Percentiles rank a stretch among this genome's conserved stretches.
These are phyloP conservation scores for Penicillium fimorum DNA, from an alignment of 495 filamentous ascomycete species.

Conservation along the genomic window DNA sequence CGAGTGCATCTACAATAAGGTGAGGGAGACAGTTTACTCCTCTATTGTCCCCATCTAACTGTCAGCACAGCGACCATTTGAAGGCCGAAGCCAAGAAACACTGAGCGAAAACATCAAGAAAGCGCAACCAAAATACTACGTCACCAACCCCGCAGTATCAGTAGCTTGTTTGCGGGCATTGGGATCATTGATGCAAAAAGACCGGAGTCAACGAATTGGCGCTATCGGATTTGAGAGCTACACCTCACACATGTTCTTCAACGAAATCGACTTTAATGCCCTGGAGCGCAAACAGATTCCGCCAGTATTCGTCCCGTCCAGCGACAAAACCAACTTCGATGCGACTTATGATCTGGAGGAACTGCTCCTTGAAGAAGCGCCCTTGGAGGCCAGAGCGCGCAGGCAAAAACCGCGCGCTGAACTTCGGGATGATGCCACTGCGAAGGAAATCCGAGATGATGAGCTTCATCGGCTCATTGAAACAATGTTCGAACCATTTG, in stretches of 20 bases:
- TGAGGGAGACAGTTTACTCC: constrained; percentile 32
- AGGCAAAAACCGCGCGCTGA: constrained; percentile 90
- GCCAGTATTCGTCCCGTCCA: constrained; percentile 86
- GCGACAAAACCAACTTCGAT: constrained; percentile 98
- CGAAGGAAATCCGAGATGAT: constrained; percentile 91
- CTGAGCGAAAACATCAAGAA: constrained; percentile 79
- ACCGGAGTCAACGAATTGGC: constrained; percentile 78
- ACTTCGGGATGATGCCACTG: constrained; percentile 89
- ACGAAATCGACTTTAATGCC: constrained; percentile 77
- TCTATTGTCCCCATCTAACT: not conserved
- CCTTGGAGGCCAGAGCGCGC: constrained; percentile 86
- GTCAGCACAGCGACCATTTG: constrained; percentile 72
- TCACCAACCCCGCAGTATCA: constrained; percentile 86
- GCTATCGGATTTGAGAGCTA: constrained; percentile 75
- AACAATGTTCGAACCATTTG: constrained; percentile 90
- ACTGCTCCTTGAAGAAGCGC: constrained; percentile 89
- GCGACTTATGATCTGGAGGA: constrained; percentile 98
- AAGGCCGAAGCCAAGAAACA: constrained; percentile 77
- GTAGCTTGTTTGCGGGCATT: constrained; percentile 84
- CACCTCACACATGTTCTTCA: constrained; percentile 84
- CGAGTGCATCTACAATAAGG: constrained; percentile 99
- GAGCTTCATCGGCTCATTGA: constrained; percentile 94
- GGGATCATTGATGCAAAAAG: constrained; percentile 73
- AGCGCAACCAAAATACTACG: constrained; percentile 79
- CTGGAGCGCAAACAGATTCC: constrained; percentile 87